Evolutionary conservation across 1,284 basidiomycete species (phyloP), one percentile per base, ranked within the genome.

Genomic region (Microstroma glucosiphilum): DNA sequence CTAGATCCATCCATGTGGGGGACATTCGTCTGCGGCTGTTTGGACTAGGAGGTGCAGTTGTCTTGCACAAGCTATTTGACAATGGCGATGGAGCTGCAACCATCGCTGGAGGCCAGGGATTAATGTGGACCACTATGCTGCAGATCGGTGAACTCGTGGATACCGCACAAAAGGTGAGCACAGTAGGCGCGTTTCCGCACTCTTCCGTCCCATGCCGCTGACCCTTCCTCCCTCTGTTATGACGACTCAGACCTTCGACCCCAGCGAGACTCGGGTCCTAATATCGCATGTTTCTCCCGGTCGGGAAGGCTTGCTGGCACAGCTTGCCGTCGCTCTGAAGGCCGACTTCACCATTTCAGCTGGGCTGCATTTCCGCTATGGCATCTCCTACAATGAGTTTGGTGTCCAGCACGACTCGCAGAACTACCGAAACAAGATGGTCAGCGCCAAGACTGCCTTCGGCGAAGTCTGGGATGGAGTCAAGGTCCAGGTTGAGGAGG

Each of bases 141-240:
- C 96, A 98, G 80, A 90, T 99, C 51, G 96, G 96, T 66, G 94
- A 98, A 81, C 87, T 99, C 51, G 88, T 98, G 61, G 96, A 98
- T 80, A 97, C 92, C 1, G 92, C 94, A 1, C 91, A 96, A 79
- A 87, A 92, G 68, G 91, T 92, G 56, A 67, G 43, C 21, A 6
- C 17, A 17, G 21, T n/a, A 12, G 17, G 3, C 43, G 12, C 43
- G 3, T 21, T 17, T 3, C 17, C 6, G 25, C 15, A 21, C 13
- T 11, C 19, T 54, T 53, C 57, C 13, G 30, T 23, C 37, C 43
- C 6, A 46, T 25, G n/a, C 6, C 40, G 46, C 26, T 40, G 17
- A 19, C 30, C 56, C 7, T 21, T 40, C 48, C 48, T 12, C 12
- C 43, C 43, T 48, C 21, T 54, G 6, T 54, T 25, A 11, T 19